Evolutionary conservation across 75 land plant species (phyloP), one percentile per base, ranked within the genome.

Genomic region (Picea glauca): DNA sequence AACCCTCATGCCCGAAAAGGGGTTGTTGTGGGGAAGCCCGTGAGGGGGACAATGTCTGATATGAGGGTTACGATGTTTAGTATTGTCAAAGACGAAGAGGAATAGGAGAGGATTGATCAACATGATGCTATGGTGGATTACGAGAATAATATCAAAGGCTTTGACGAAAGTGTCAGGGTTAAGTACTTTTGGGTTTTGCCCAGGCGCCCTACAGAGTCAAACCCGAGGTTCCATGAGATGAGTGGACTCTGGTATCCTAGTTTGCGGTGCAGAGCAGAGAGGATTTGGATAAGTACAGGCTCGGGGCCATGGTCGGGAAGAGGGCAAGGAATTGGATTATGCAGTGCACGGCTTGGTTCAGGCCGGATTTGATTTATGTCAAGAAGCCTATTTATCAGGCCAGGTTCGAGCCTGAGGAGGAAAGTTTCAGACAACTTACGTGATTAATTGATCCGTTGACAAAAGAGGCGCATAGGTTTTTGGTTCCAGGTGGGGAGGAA

Each of bases 321-420:
- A 5, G 46, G 38, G 38, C 88, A 13, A 66, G 88, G 72, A 58
- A 81, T 26, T 23, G 59, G 84, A 90, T 93, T 35, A 90, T 94
- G 5, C 84, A 88, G 46, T 93, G 91, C 60, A 93, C 93, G 2
- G 96, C 96, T 3, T 96, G 98, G 98, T 84, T 87, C 84, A 83
- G 96, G 59, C 96, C 98, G 0, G 98, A 96, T 77, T 91, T 93
- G 6, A 86, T 96, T 7, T 93, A 92, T 61, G 96, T 96, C 14
- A 91, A 87, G 79, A 78, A 83, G 79, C 94, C 94, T 0, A 81
- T 87, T 3, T 93, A 87, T 74, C 94, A 96, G 75, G 86, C 88
- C 38, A 84, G 96, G 78, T 96, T 93, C 79, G 98, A 96, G 93
- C 96, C 96, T 50, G 91, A 95, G 81, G 84, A 85, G 35, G 87